phyloP scores from a whole-genome alignment of 257 asterid species.

The Gentiana straminea region DNA sequence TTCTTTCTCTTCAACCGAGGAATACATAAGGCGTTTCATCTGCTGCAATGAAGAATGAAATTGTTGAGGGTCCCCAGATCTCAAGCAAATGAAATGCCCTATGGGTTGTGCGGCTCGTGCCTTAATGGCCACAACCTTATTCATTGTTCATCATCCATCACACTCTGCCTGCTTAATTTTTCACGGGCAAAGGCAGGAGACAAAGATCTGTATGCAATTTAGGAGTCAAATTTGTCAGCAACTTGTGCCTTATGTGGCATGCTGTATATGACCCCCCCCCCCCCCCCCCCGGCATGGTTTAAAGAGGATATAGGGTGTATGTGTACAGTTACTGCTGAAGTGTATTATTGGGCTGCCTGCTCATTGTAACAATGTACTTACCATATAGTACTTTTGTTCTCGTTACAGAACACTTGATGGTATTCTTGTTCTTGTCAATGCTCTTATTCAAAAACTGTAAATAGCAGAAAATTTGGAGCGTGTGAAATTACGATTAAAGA shows the following conservation, averaged over 20 bases:
- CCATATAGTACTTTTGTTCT: too few species aligned
- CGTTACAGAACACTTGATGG: too few species aligned
- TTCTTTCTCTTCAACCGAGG: too few species aligned
- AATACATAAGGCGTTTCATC: neutral
- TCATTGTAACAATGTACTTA: too few species aligned
- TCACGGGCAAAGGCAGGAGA: neutral
- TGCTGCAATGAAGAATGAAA: neutral
- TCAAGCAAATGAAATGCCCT: neutral
- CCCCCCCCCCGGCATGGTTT: neutral
- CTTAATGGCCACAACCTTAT: neutral
- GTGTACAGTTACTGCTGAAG: neutral
- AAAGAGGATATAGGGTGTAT: slow-evolving; percentile 3
- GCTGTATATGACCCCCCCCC: slow-evolving; percentile 6
- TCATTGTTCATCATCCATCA: neutral
- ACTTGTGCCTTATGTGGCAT: neutral
- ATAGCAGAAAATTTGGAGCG: too few species aligned
- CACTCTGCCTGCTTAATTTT: slow-evolving; percentile 5
- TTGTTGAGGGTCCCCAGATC: neutral
- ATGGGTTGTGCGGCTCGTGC: neutral
- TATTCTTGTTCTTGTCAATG: neutral
- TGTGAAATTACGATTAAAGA: too few species aligned
- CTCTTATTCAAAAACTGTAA: too few species aligned
- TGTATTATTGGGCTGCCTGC: neutral
- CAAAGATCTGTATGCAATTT: neutral
- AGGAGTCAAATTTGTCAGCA: neutral